Evolutionary conservation across 345 rosid species (phyloP), one percentile per base, ranked within the genome.

Genomic region (Hevea brasiliensis): DNA sequence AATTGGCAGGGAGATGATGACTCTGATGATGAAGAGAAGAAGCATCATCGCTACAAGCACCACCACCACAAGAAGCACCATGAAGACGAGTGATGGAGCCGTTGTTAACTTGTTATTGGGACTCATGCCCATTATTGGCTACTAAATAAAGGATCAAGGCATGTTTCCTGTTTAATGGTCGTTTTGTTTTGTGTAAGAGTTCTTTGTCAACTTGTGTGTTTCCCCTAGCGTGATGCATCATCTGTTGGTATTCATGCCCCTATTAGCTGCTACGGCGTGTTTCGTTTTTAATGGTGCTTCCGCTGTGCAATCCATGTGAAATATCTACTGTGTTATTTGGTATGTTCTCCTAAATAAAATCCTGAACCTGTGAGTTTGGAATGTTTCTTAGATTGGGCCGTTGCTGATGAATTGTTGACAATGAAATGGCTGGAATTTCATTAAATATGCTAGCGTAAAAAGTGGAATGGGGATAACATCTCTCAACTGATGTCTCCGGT

Each of bases 1-100:
- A 65, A 79, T 66, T 74, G 68, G 74, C 85, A 92, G 97, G 97
- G 89, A 75, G 89, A 57, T 42, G 83, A 89, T 70, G 77, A 81
- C 64, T 83, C 86, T 47, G 88, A 78, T 32, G 84, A 82, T 27
- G 87, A 81, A 17, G 84, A 88, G 77, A 71, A 84, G 81, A 82
- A 87, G 81, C 76, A 74, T 29, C 79, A 72, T 42, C 87, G 80
- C 78, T 13, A 70, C 76, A 65, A 85, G 81, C 82, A 88, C 54
- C 91, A 82, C 65, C 92, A 86, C 82, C 89, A 83, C 80, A 82
- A 54, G 73, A 82, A 51, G 79, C 77, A 68, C 76, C 74, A 85
- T 55, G 89, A 90, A 69, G 97, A 94, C 0, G 87, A 94, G 77
- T 88, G 78, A 90, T 47, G 35, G 7, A 60, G 55, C n/a, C 20